phyloP scores from a whole-genome alignment of 2,329 filamentous ascomycete species.

The Pseudogymnoascus sp. region DNA sequence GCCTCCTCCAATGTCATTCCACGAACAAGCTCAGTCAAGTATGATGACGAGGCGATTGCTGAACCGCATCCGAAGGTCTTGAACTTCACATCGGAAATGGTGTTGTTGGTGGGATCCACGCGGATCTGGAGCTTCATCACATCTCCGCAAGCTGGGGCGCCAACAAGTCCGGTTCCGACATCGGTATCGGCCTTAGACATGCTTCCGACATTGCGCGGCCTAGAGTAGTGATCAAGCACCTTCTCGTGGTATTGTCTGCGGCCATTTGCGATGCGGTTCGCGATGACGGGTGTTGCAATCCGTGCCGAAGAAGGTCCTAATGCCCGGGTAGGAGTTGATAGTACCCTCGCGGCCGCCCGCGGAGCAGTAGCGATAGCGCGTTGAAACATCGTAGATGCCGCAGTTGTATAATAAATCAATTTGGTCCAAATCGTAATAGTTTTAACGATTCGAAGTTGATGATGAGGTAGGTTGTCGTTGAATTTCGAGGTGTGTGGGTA shows the following conservation, averaged over 20 bases:
- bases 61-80: conserved; percentile 95
- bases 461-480: not conserved
- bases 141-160: conserved; percentile 84
- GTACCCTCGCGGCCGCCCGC: conserved; percentile 23
- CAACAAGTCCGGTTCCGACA: conserved; percentile 85
- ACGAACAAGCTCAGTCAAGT: conserved; percentile 86
- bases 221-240: conserved; percentile 73
- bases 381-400: conserved; percentile 23
- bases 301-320: conserved; percentile 12
- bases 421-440: not conserved
- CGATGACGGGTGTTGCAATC: conserved; percentile 19
- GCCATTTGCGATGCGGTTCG: conserved; percentile 15
- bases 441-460: not conserved
- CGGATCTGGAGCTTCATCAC: conserved; percentile 93
- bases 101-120: conserved; percentile 79
- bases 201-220: conserved; percentile 69
- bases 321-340: conserved; percentile 22
- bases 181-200: conserved; percentile 72
- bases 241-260: conserved; percentile 30
- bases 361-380: conserved; percentile 23
- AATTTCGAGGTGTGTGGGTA: conserved; percentile 3
- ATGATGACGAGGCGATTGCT: conserved; percentile 89
- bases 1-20: conserved; percentile 97
- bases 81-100: conserved; percentile 91
- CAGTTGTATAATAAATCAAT: not conserved